Percentiles rank a stretch among this genome's conserved stretches.
Conservation (phyloP, 2,329 filamentous ascomycete genomes). For the Xylaria multiplex region DNA sequence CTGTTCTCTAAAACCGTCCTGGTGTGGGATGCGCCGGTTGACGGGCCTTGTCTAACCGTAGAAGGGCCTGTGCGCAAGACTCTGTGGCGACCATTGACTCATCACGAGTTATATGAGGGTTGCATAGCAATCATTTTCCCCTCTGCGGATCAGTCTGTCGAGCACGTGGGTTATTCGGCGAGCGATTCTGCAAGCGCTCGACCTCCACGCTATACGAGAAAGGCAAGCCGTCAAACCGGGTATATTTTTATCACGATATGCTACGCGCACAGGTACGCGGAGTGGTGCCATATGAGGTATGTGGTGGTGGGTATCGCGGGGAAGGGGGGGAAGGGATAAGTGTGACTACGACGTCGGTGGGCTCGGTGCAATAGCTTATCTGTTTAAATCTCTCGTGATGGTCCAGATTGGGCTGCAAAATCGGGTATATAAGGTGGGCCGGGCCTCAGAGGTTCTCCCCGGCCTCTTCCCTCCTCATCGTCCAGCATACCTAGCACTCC, state of each 20-base stretch:
- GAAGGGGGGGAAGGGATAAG: slow-evolving; percentile 25
- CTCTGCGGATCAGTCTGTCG: slow-evolving; percentile 21
- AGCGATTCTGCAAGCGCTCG: slow-evolving; percentile 19
- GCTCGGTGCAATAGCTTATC: slow-evolving; percentile 22
- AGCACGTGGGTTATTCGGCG: slow-evolving; percentile 31
- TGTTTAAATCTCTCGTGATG: slow-evolving; percentile 15
- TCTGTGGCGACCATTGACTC: slow-evolving; percentile 27
- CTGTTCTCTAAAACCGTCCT: slow-evolving; percentile 14
- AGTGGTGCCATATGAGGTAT: slow-evolving; percentile 28
- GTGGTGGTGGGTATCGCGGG: slow-evolving; percentile 34
- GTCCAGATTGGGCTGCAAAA: slow-evolving; percentile 17
- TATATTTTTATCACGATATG: slow-evolving; percentile 17
- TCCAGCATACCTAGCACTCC: slow-evolving; percentile 25
- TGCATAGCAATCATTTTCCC: slow-evolving; percentile 24
- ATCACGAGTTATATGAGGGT: slow-evolving; percentile 23
- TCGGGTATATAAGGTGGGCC: slow-evolving; percentile 30
- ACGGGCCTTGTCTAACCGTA: slow-evolving; percentile 28
- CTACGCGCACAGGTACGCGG: slow-evolving; percentile 27
- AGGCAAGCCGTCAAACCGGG: slow-evolving; percentile 24
- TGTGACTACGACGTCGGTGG: slow-evolving; percentile 26
- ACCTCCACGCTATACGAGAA: slow-evolving; percentile 26
- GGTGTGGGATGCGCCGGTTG: slow-evolving; percentile 18
- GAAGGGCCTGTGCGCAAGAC: slow-evolving; percentile 32
- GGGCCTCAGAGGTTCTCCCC: slow-evolving; percentile 6
- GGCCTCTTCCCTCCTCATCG: slow-evolving; percentile 20